Base-by-base conservation (phyloP, 306 rosid species). In the Quercus cerris region DNA sequence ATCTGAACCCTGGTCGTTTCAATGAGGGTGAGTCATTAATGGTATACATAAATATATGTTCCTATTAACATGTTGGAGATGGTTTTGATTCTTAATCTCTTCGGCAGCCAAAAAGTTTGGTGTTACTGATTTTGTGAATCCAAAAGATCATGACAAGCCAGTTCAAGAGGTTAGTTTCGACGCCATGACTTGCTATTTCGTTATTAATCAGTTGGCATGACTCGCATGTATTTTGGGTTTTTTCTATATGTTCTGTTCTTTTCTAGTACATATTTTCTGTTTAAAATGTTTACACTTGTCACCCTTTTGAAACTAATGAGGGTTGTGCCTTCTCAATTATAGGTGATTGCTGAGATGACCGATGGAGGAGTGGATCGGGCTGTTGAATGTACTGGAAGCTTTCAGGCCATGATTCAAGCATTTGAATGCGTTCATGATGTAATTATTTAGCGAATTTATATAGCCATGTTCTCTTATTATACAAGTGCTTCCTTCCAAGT, bases 391-490 rank as follows among this genome's bases (percentile, higher is more conserved):
- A 94, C 97, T 0, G 97, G 97, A n/a, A 94, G 92, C 84, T 23
- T 89, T 56, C 94, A 94, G 70, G 97, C 97, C 30, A 92, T 92
- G 97, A 86, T 90, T 75, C 89, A 97, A 6, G 97, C 98, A 6
- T 94, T 94, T 20, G 98, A 94, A 89, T 92, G 97, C 55, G 97
- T 94, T 46, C 98, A 92, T 3, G 97, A 94, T 81, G 98, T 94
- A 88, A 41, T 33, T 20, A 20, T 35, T 55, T 23, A 2, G 5
- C 19, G 13, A 17, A 76, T 70, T 70, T 72, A 73, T 5, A 78
- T 56, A 6, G 12, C 18, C 1, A 57, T 8, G 59, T 10, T 10
- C 41, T 25, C 41, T 14, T 56, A 41, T 4, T 56, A 17, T 2
- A 22, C 5, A 18, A 18, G 20, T 17, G 5, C 9, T 5, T 25